Evolutionary conservation across 495 filamentous ascomycete species (phyloP), one percentile per base, ranked within the genome.

Genomic region (Bathelium albidoporum): DNA sequence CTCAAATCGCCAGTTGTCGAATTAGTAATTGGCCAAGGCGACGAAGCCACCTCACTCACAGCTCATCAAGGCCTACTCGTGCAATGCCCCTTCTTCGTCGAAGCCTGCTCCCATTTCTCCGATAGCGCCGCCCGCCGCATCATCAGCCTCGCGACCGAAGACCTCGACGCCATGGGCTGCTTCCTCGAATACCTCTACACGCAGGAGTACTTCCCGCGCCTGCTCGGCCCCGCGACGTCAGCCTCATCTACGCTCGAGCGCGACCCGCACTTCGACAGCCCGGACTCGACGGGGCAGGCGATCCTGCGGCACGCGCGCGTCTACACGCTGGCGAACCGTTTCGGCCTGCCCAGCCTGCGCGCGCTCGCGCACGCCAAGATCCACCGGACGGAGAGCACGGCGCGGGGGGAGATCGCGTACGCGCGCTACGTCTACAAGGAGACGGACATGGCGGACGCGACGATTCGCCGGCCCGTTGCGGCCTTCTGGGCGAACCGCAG

Each of bases 181-280:
- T 91, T 95, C 70, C 83, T 97, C 68, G 88, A 96, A 77, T 97
- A 87, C 75, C 84, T 95, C 32, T 97, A 97, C 76, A 95, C 89
- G 1, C 84, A 83, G 73, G 89, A 97, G 73, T 96, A 96, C 80
- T 90, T 89, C 73, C 87, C 89, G 2, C 77, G 53, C 41, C 64
- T 70, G n/a, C 5, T 55, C 1, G 79, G 64, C 85, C 86, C 68
- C 60, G 86, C 18, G 71, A 79, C n/a, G 78, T 81, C 49, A 74
- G 81, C 60, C 64, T 71, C 4, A 20, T 78, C 76, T 24, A 65
- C 76, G 36, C 76, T 89, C 1, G 83, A 89, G 67, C 72, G 73
- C 52, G 84, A 87, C 68, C 78, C 86, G 1, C 73, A 79, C 36
- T 70, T 81, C 26, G 85, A 84, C 2, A 71, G 72, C 4, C 77